Evolutionary conservation across 805 yeast genomes (phyloP), one percentile per base, ranked within the genome.

Genomic region (Zygoascus ofunaensis): DNA sequence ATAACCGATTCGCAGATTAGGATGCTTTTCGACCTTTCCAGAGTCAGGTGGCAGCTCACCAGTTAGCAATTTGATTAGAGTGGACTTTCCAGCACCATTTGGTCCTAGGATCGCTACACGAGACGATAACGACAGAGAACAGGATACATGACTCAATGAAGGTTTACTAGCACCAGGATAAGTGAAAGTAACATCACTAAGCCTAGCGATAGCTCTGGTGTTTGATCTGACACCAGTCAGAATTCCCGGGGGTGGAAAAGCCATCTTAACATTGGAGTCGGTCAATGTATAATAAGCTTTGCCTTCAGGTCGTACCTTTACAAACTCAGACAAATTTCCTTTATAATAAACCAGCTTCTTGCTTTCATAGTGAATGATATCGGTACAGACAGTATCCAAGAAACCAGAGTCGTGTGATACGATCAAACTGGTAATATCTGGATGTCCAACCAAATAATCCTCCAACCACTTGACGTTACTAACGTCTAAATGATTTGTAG

Each of bases 351-450:
- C 95, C 60, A 90, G 75, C 63, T 90, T 89, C 69, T 87, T 89
- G 71, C 82, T 83, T 69, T 92, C 98, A 66, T 90, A 90, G 67
- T 90, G 97, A 55, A 87, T 87, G 59, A 92, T 87, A 62, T 90
- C 97, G 33, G 97, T 87, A 72, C 97, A 92, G 30, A 90, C 97
- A 42, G 80, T 78, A 61, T 90, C 98, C 63, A 90, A 71, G 75
- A 90, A 90, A 19, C 95, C 95, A 44, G 97, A 87, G 71, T 90
- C 98, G 75, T 90, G 98, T 42, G 97, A 89, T 55, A 90, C 97
- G 60, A 90, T 90, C 63, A 90, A 72, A 15, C 96, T 86, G 43
- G 98, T 90, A 62, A 92, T 89, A 45, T 87, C 82, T 17, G 84
- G 76, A 65, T 92, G 87, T 44, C 76, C 79, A 33, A 78, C 71